Base-by-base conservation (phyloP, 2,329 filamentous ascomycete genomes). In the Nemania sp. region DNA sequence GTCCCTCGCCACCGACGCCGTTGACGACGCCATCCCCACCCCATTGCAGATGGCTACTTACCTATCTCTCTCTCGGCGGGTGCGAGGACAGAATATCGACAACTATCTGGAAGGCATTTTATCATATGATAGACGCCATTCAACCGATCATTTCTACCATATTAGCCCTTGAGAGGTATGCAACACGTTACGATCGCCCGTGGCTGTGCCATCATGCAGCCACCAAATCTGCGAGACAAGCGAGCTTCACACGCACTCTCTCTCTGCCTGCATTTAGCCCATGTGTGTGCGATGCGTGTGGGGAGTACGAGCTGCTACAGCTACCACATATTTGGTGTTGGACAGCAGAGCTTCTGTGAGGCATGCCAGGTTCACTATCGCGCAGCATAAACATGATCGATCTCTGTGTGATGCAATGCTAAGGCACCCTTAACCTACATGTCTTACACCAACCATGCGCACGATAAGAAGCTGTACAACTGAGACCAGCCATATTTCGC, bases 41-140 rank as follows among this genome's bases (percentile, higher is more conserved):
- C 45, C 55, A 45, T 40, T 45, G 52, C 58, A 54, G 63, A 55
- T 50, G 52, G 37, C 45, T 46, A 53, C 45, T 35, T 42, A 39
- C 57, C 34, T 62, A 40, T 58, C 57, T 52, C 59, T 60, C 57
- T 15, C 20, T 42, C 20, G 32, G 46, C 51, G 52, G 45, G 54
- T 43, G 58, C 52, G 56, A 64, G 56, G 39, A 58, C 49, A 39
- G 53, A 49, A 55, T 49, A 50, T 47, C 59, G 15, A 50, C 53
- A 39, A 39, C 35, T 11, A 12, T 39, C 35, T 39, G 15, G 64
- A 60, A 57, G 49, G 59, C 57, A 64, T 47, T 64, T 62, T 61
- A 57, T 71, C 69, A 70, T 70, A 68, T 70, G 69, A 71, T 71
- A 65, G 66, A 61, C 66, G 50, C 58, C 58, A 69, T 70, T 70